Evolutionary conservation across 2,329 filamentous ascomycete genomes (phyloP).

Genomic region (Exophiala oligosperma): DNA sequence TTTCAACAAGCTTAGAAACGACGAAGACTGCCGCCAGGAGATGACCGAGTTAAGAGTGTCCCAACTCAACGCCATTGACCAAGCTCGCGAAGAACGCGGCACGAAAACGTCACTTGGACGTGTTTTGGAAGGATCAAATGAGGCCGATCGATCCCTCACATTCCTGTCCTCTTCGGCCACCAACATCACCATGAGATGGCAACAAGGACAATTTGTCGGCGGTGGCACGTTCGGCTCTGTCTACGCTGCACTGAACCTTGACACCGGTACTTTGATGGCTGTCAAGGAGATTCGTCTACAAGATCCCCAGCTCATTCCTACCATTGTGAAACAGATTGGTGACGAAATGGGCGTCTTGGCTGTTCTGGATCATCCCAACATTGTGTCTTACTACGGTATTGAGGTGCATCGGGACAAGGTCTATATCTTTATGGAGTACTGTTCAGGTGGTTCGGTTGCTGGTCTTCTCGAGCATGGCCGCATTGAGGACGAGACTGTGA

Average conservation of each 20-base stretch:
- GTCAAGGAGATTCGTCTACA: constrained; percentile 98
- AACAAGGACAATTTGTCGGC: constrained; percentile 97
- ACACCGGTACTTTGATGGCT: constrained; percentile 94
- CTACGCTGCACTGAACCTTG: constrained; percentile 94
- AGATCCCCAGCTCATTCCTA: constrained; percentile 92
- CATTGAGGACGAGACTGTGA: constrained; percentile 96
- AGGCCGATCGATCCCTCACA: constrained; percentile 91
- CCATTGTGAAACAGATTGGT: constrained; percentile 87
- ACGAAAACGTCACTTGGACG: constrained; percentile 82
- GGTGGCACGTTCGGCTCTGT: constrained; percentile 97
- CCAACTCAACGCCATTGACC: constrained; percentile 74
- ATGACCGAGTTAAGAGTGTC: constrained; percentile 74
- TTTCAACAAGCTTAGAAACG: constrained; percentile 70
- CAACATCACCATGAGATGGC: constrained; percentile 95
- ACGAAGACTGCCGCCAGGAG: constrained; percentile 77
- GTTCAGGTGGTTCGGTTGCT: constrained; percentile 89
- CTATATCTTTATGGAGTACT: constrained; percentile 99
- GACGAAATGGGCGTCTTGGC: constrained; percentile 98
- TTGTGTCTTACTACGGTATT: constrained; percentile 96
- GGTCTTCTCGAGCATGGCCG: constrained; percentile 89
- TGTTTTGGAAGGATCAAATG: constrained; percentile 90
- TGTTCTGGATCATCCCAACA: constrained; percentile 93
- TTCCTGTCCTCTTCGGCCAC: constrained; percentile 92
- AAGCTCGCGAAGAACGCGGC: constrained; percentile 73
- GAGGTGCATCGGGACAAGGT: constrained; percentile 98